Evolutionary conservation across 495 filamentous ascomycete species (phyloP), one percentile per base, ranked within the genome.

Genomic region (Aspergillus steynii): DNA sequence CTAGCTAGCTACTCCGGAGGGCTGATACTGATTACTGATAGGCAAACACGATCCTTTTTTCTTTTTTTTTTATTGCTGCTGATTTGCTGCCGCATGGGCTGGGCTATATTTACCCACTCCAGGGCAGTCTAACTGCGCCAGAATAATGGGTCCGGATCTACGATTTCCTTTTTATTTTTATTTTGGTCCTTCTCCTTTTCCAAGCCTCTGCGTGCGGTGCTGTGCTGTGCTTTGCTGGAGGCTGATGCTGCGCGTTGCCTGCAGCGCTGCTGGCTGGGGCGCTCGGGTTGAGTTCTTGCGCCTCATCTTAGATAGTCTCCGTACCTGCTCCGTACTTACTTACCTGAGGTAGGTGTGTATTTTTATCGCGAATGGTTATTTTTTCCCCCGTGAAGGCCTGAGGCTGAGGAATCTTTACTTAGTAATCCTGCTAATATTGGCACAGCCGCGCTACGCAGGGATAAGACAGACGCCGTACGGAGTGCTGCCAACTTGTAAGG

Each of bases 371-470:
- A 12, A 34, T 34, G 31, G 6, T 34, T 34, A 34, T 34, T 34
- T 34, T 34, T 34, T 34, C 5, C 9, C 2, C 9, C 9, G 6
- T 34, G 31, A 9, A 5, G 9, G 31, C 31, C 31, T 34, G 6
- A 34, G 31, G 31, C 31, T 34, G 31, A 34, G 6, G 31, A 34
- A 7, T 34, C 6, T 9, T 34, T 34, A 34, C 31, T 34, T 7
- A 34, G 31, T 32, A 55, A 55, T 55, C 34, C 28, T 25, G 34
- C 34, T 29, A 55, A 45, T 56, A 59, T 45, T 32, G 49, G 42
- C 57, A 59, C 57, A 59, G 57, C 57, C 57, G 57, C 57, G 57
- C 49, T 59, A 59, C 57, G 57, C 57, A 42, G 14, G 9, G 9
- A 15, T 42, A 8, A 42, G 37, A 12, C 14, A 10, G 10, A 42